These are phyloP conservation scores for Rhizopogon vulgaris DNA, from an alignment of 768 basidiomycete species.

Conservation along the genomic window DNA sequence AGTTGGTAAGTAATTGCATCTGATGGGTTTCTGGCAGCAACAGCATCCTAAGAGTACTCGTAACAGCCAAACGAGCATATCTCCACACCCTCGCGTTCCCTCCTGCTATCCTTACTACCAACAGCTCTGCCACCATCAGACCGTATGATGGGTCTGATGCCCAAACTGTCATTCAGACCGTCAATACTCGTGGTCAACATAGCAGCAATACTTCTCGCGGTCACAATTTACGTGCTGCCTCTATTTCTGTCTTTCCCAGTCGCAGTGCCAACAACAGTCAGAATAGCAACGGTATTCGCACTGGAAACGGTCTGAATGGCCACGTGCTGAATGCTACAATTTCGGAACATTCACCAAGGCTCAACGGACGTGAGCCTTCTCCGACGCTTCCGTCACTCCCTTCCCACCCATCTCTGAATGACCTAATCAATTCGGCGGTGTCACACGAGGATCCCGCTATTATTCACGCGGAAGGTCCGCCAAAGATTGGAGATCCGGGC, in stretches of 20 bases:
- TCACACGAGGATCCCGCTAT: conserved; percentile 63
- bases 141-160: conserved; percentile 97
- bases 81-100: conserved; percentile 83
- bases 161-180: conserved; percentile 74
- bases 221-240: conserved; percentile 64
- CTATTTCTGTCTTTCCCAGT: conserved; percentile 57
- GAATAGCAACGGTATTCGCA: conserved; percentile 24
- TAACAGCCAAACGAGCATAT: conserved; percentile 89
- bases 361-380: conserved; percentile 62
- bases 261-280: conserved; percentile 38
- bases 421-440: conserved; percentile 72
- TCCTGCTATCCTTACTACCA: conserved; percentile 57
- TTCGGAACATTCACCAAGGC: conserved; percentile 40
- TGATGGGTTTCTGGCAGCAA: not conserved
- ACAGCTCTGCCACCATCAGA: conserved; percentile 56
- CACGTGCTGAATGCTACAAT: conserved; percentile 40
- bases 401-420: conserved; percentile 78
- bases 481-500: conserved; percentile 82
- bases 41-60: conserved; percentile 1
- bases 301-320: conserved; percentile 24
- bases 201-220: conserved; percentile 58
- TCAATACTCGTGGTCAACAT: conserved; percentile 68
- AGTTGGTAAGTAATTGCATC: conserved; percentile 63
- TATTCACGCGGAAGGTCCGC: conserved; percentile 46
- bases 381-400: conserved; percentile 79